Evolutionary conservation across 140 eudicot species (phyloP).

Genomic region (Bidens hawaiensis): DNA sequence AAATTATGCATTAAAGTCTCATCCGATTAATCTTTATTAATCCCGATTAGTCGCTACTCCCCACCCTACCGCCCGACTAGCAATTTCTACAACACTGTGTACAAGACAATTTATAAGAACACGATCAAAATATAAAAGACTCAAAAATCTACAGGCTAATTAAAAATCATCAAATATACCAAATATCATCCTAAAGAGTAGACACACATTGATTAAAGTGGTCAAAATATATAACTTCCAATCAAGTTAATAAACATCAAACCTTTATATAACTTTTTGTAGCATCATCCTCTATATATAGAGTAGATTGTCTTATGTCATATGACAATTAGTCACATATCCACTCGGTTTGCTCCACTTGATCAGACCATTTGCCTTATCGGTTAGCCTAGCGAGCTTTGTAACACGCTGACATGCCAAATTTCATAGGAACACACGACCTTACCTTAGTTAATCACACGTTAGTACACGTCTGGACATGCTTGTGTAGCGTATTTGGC

Average conservation of each 20-base stretch:
- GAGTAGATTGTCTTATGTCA: not conserved
- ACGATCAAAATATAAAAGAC: too few species aligned
- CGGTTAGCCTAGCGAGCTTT: slow-evolving; percentile 4
- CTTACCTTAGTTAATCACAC: slow-evolving; percentile 7
- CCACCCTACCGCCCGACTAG: too few species aligned
- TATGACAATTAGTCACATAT: not conserved
- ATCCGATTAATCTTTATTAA: too few species aligned
- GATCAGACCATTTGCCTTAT: slow-evolving; percentile 1
- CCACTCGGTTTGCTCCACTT: not conserved
- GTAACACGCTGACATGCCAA: not conserved
- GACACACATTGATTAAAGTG: not conserved
- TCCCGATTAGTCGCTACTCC: too few species aligned
- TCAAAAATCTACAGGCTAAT: not conserved
- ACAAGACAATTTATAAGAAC: too few species aligned
- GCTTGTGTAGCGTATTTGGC: not conserved
- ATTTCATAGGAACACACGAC: not conserved
- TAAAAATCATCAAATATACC: not conserved
- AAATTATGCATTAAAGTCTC: too few species aligned
- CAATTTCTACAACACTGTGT: too few species aligned
- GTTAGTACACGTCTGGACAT: not conserved
- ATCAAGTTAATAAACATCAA: not conserved
- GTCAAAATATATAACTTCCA: not conserved
- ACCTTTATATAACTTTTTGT: slow-evolving; percentile 1
- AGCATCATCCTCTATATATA: slow-evolving; percentile 3
- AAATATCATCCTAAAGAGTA: slow-evolving; percentile 3